Conservation (phyloP, 345 rosid species). For the Pseudoturritis turrita region DNA sequence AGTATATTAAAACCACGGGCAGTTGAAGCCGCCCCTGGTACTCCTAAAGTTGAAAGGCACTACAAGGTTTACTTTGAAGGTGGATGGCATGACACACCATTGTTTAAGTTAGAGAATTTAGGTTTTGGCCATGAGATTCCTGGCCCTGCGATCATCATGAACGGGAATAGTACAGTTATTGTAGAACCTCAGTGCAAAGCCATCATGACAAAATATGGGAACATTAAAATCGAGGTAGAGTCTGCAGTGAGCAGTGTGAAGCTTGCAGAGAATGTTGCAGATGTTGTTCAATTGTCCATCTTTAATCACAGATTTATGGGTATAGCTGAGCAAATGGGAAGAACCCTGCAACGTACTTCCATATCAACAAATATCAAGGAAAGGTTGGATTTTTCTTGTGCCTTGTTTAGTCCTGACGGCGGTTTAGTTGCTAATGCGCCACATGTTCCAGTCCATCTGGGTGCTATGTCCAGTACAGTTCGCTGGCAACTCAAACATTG, state of each 20-base stretch:
- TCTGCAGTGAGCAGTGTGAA: constrained; percentile 35
- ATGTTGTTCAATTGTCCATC: constrained; percentile 93
- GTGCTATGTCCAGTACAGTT: constrained; percentile 97
- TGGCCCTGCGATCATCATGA: constrained; percentile 95
- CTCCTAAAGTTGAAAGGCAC: constrained; percentile 55
- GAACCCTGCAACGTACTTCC: constrained; percentile 93
- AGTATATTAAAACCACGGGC: constrained; percentile 75
- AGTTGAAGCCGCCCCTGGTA: constrained; percentile 40
- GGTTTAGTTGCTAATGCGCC: constrained; percentile 98
- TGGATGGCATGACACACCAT: constrained; percentile 71
- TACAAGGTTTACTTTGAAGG: constrained; percentile 68
- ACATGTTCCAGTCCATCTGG: constrained; percentile 95
- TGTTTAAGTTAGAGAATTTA: constrained; percentile 73
- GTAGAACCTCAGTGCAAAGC: constrained; percentile 89
- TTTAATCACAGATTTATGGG: constrained; percentile 98
- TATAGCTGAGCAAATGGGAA: constrained; percentile 98
- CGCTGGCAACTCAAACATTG: constrained; percentile 86
- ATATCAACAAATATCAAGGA: constrained; percentile 97
- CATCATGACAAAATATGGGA: constrained; percentile 75
- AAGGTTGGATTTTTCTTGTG: constrained; percentile 93
- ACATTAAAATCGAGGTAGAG: constrained; percentile 73
- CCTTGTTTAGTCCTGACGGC: constrained; percentile 91
- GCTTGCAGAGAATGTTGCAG: constrained; percentile 72
- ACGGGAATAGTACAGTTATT: constrained; percentile 92
- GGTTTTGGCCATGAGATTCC: constrained; percentile 61